phyloP scores from a whole-genome alignment of 129 eudicot genomes.

The Saposhnikovia divaricata region DNA sequence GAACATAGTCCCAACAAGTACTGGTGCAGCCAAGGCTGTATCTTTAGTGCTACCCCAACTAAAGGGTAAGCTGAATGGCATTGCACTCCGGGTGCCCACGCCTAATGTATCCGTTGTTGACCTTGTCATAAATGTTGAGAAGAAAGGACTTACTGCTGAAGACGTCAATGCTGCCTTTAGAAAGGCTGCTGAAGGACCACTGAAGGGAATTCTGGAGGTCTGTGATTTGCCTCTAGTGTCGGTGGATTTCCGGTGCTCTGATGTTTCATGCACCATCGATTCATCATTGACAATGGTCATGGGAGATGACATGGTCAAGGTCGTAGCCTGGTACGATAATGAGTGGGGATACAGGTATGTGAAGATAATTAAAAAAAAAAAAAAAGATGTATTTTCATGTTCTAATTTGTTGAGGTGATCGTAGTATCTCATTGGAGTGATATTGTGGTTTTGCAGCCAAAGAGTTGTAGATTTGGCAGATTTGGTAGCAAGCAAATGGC shows the following conservation, averaged over 20 bases:
- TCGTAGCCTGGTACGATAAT: conserved; percentile 96
- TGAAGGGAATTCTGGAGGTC: conserved; percentile 73
- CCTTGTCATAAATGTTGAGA: conserved; percentile 75
- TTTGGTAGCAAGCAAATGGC: conserved; percentile 88
- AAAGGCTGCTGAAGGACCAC: conserved; percentile 84
- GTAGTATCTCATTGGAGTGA: background rate
- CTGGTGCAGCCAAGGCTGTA: conserved; percentile 99
- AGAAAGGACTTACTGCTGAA: conserved; percentile 80
- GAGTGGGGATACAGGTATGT: conserved; percentile 96
- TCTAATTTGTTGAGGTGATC: background rate
- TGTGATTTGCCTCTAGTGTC: conserved; percentile 94
- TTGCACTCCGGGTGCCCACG: conserved; percentile 96
- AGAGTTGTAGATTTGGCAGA: conserved; percentile 47
- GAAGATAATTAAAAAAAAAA: background rate
- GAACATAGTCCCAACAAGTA: conserved; percentile 94
- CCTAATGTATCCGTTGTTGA: conserved; percentile 97
- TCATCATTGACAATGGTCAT: conserved; percentile 92
- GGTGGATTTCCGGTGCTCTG: conserved; percentile 87
- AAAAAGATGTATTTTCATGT: background rate
- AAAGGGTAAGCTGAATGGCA: conserved; percentile 97
- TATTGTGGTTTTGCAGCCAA: conserved; percentile 4
- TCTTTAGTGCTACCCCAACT: conserved; percentile 87
- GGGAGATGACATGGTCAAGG: conserved; percentile 99
- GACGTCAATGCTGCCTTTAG: conserved; percentile 90
- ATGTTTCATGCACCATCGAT: conserved; percentile 81